Conservation (phyloP, 2,329 filamentous ascomycete genomes). For the Aureobasidium vineae region DNA sequence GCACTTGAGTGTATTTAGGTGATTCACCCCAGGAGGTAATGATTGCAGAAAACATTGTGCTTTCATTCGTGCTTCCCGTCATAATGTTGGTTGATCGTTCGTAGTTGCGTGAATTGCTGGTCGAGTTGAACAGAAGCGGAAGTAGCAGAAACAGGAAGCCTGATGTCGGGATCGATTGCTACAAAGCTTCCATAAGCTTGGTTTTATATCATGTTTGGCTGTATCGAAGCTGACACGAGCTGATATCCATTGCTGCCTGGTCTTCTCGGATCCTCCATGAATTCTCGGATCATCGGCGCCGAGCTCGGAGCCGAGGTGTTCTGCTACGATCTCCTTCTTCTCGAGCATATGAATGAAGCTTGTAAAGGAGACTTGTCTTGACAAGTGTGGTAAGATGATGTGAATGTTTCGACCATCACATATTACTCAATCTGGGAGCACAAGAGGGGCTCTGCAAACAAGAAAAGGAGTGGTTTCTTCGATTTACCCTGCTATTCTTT, state of each 20-base stretch:
- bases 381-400: too few relatives aligned
- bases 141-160: neutral
- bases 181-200: neutral
- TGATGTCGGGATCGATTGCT: neutral
- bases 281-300: neutral
- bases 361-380: neutral
- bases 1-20: slow-evolving; percentile 40
- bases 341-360: too few relatives aligned
- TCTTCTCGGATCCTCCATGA: neutral
- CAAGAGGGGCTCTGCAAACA: too few relatives aligned
- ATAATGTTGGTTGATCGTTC: neutral
- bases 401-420: too few relatives aligned
- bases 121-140: neutral
- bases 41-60: slow-evolving; percentile 43
- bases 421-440: too few relatives aligned
- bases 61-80: neutral
- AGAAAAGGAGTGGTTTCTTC: too few relatives aligned
- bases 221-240: neutral
- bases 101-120: neutral
- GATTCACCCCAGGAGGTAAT: slow-evolving; percentile 44
- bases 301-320: neutral
- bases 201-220: neutral
- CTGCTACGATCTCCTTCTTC: too few relatives aligned
- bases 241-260: neutral
- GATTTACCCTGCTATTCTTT: too few relatives aligned